Conservation (phyloP, 2,329 filamentous ascomycete species). For the Xylaria sp. region DNA sequence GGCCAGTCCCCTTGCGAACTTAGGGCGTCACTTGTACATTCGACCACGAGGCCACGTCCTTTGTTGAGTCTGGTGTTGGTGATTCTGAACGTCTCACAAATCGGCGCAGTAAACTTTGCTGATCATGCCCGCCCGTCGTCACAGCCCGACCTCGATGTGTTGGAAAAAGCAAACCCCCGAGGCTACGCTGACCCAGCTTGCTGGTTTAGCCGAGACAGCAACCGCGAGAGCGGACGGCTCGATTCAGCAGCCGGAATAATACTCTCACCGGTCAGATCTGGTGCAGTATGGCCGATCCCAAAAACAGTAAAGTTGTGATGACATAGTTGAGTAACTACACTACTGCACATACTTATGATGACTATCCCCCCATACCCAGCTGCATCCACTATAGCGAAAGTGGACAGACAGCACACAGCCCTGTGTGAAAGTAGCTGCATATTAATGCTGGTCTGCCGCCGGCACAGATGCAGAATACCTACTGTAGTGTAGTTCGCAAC, state of each 20-base stretch:
- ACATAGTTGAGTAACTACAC: slow-evolving; percentile 5
- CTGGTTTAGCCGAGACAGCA: slow-evolving; percentile 11
- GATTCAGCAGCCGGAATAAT: slow-evolving; percentile 17
- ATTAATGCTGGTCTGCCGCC: slow-evolving; percentile 22
- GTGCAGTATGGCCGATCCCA: slow-evolving; percentile 17
- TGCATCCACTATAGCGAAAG: slow-evolving; percentile 9
- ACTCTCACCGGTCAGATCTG: slow-evolving; percentile 21
- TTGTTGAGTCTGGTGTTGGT: neutral
- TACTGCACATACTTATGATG: neutral
- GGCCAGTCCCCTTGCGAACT: neutral
- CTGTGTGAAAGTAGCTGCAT: slow-evolving; percentile 20
- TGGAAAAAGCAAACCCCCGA: slow-evolving; percentile 26
- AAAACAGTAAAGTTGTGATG: slow-evolving; percentile 16
- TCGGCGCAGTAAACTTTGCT: slow-evolving; percentile 15
- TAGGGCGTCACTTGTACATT: slow-evolving; percentile 1
- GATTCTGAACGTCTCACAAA: slow-evolving; percentile 3
- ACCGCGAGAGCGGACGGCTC: neutral
- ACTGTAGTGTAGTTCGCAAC: neutral
- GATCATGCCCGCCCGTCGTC: slow-evolving; percentile 14
- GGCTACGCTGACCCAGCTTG: slow-evolving; percentile 19
- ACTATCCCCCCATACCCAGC: slow-evolving; percentile 11
- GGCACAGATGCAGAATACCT: slow-evolving; percentile 14
- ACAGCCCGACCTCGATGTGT: slow-evolving; percentile 21
- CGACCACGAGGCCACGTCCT: slow-evolving; percentile 20
- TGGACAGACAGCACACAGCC: slow-evolving; percentile 1